Conservation (phyloP, 805 yeast genomes). For the Peterozyma toletana region DNA sequence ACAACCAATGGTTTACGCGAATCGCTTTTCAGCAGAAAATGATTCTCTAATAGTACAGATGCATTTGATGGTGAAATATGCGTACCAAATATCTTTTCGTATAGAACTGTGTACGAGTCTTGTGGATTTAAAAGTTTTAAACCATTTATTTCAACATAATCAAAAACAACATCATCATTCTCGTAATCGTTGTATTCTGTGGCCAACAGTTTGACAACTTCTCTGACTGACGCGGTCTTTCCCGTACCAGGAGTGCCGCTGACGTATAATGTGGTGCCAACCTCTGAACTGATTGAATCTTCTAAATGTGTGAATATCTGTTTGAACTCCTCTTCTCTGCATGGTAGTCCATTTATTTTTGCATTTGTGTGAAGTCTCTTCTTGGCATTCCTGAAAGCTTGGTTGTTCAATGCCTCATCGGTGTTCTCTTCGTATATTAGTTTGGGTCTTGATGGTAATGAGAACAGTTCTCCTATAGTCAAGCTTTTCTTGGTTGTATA, state of each 20-base stretch:
- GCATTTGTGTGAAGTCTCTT: slow-evolving; percentile 29
- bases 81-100: slow-evolving; percentile 66
- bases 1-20: slow-evolving; percentile 59
- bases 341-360: slow-evolving; percentile 55
- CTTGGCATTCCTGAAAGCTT: slow-evolving; percentile 28
- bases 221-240: slow-evolving; percentile 88
- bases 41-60: slow-evolving; percentile 59
- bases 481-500: slow-evolving; percentile 1
- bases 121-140: slow-evolving; percentile 75
- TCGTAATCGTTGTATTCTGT: slow-evolving; percentile 12
- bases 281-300: slow-evolving; percentile 57
- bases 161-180: slow-evolving; percentile 38
- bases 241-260: slow-evolving; percentile 99
- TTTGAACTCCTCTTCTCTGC: slow-evolving; percentile 79
- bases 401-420: slow-evolving; percentile 14
- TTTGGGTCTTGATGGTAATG: slow-evolving; percentile 9
- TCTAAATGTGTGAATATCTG: slow-evolving; percentile 63
- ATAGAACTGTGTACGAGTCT: slow-evolving; percentile 73
- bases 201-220: slow-evolving; percentile 67
- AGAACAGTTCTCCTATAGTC: slow-evolving; percentile 7
- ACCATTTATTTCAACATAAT: slow-evolving; percentile 85
- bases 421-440: slow-evolving; percentile 4
- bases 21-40: slow-evolving; percentile 39
- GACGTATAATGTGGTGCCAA: slow-evolving; percentile 81
- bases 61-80: slow-evolving; percentile 59